Percentiles rank a stretch among this genome's conserved stretches.
phyloP scores from a whole-genome alignment of 2,329 filamentous ascomycete species.

The Ophiosphaerella korrae region DNA sequence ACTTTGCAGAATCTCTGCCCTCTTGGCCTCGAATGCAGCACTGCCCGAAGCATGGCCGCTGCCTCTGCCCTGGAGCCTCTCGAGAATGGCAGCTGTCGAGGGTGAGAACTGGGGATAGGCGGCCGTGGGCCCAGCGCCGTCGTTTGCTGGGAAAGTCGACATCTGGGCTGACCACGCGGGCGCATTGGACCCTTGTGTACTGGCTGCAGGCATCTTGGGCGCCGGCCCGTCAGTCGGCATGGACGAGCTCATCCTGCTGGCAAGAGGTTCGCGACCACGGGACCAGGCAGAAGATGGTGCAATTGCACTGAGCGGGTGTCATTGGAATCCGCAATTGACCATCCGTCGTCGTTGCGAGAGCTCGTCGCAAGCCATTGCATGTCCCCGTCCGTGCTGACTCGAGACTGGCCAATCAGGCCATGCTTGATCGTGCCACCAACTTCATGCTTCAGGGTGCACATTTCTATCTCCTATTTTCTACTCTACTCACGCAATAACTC shows the following conservation, averaged over 20 bases:
- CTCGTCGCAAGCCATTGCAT: constrained; percentile 5
- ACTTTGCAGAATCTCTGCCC: constrained; percentile 52
- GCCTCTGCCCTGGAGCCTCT: constrained; percentile 43
- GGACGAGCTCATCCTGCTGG: constrained; percentile 25
- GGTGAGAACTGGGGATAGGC: constrained; percentile 43
- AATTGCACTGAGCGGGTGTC: constrained; percentile 1
- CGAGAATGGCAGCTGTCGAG: constrained; percentile 50
- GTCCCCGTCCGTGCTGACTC: constrained; percentile 1
- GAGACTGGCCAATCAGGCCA: background rate
- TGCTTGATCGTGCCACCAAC: too few relatives aligned
- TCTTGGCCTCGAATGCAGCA: constrained; percentile 53
- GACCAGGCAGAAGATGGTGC: constrained; percentile 7
- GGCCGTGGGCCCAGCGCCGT: constrained; percentile 14
- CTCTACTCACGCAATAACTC: constrained; percentile 38
- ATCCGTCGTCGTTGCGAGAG: background rate
- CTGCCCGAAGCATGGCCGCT: constrained; percentile 42
- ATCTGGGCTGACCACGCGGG: constrained; percentile 38
- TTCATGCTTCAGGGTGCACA: too few relatives aligned
- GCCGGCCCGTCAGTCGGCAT: constrained; percentile 14
- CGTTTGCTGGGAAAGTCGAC: constrained; percentile 27
- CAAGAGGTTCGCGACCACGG: constrained; percentile 16
- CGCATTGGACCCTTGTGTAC: constrained; percentile 23
- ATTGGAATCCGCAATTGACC: constrained; percentile 1
- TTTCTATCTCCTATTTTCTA: too few relatives aligned
- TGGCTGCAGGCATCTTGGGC: constrained; percentile 19